Evolutionary conservation across 176 grass and related monocot species (phyloP), one percentile per base, ranked within the genome.

Genomic region (Elymus sibiricus): DNA sequence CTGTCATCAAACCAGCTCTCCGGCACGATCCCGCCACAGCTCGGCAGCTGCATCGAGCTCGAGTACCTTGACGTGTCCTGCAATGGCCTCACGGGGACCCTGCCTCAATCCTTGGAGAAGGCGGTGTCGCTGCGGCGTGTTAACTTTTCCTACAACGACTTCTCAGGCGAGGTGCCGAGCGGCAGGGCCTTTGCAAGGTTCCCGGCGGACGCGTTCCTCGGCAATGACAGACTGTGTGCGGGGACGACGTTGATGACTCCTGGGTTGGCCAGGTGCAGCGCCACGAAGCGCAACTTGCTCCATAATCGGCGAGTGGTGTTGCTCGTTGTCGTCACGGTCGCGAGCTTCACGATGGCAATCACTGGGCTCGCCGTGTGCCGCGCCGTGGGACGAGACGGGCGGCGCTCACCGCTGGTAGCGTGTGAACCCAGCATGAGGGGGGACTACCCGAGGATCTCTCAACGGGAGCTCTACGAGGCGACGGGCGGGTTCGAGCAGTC

Each of bases 141-240:
- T n/a, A 98, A 98, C 70, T 85, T 95, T 79, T 98, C 96, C 21
- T 95, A 90, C 59, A 98, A 98, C 34, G 85, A 74, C 22, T 95
- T 98, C 70, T 91, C 96, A 17, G 93, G 96, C 2, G 86, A 70
- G 78, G 85, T 98, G 44, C 87, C 91, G 2, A 37, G 39, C 15
- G 56, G 79, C 59, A 93, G 96, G 1, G 59, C 82, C 32, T 95
- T 98, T 66, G 61, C 78, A 29, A 43, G 35, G 21, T 89, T 98
- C 63, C 73, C 79, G 4, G 73, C 55, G 2, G 82, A 95, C 9
- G 92, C 96, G 62, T 92, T 98, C 81, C 87, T 92, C 47, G 90
- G 96, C 31, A 87, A 98, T 47, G 35, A 40, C 1, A 65, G 65
- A 13, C 68, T 98, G 11, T 98, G 93, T 35, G 84, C 90, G 21